Percentiles rank a stretch among this genome's conserved stretches.
These are phyloP conservation scores for Gentiana straminea DNA, from an alignment of 257 asterid genomes.

Conservation along the genomic window DNA sequence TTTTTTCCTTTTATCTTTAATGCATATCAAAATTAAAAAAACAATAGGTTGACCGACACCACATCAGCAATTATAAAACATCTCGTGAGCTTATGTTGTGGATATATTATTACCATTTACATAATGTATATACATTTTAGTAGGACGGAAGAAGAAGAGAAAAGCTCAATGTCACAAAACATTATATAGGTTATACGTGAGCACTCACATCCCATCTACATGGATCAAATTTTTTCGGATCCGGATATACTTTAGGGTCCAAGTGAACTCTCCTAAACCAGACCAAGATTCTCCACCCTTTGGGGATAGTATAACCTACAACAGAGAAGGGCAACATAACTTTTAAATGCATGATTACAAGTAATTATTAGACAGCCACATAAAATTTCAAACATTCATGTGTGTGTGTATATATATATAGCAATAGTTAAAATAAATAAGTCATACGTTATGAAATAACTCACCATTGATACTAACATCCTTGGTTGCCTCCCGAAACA, in stretches of 20 bases:
- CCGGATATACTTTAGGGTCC: slow-evolving; percentile 51
- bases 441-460: background rate
- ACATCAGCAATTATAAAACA: too few species aligned
- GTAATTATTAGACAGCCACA: background rate
- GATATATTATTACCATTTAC: too few species aligned
- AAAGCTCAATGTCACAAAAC: too few species aligned
- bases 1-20: too few species aligned
- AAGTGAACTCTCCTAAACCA: slow-evolving; percentile 82
- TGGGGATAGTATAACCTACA: slow-evolving; percentile 71
- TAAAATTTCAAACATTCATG: background rate
- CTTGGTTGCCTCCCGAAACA: slow-evolving; percentile 66
- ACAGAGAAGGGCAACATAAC: background rate
- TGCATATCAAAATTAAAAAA: too few species aligned
- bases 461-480: slow-evolving; percentile 48
- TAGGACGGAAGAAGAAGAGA: background rate
- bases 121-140: too few species aligned
- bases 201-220: slow-evolving; percentile 88
- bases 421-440: background rate
- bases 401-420: background rate
- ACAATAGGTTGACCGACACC: too few species aligned
- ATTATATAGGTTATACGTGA: too few species aligned
- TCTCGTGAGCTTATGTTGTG: too few species aligned
- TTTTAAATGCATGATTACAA: too few species aligned
- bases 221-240: slow-evolving; percentile 72
- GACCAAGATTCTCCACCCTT: slow-evolving; percentile 78